These are phyloP conservation scores for Kodamaea neixiangensis DNA, from an alignment of 805 yeast species.

Conservation along the genomic window DNA sequence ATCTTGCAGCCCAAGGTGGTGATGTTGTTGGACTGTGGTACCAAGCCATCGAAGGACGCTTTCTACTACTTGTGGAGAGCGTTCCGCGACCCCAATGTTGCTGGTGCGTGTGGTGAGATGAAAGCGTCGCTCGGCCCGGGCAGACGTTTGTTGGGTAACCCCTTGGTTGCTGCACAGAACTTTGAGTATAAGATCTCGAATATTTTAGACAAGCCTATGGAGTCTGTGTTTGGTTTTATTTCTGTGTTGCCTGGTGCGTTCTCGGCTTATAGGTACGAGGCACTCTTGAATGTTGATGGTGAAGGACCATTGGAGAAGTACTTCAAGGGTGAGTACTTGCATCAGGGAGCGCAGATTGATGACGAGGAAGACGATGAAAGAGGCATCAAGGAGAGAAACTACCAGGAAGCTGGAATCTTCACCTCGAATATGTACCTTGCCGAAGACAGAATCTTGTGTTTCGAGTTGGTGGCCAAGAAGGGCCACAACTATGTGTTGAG, in stretches of 20 bases:
- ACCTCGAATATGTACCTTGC: slow-evolving; percentile 96
- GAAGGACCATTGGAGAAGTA: slow-evolving; percentile 85
- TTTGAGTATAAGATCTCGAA: slow-evolving; percentile 96
- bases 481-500: slow-evolving; percentile 85
- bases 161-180: slow-evolving; percentile 93
- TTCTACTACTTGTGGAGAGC: slow-evolving; percentile 89
- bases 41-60: slow-evolving; percentile 83
- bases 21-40: slow-evolving; percentile 89
- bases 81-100: slow-evolving; percentile 78
- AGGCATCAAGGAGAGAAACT: slow-evolving; percentile 39
- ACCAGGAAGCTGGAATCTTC: slow-evolving; percentile 66
- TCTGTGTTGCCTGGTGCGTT: slow-evolving; percentile 96
- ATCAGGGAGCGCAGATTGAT: slow-evolving; percentile 52
- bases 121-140: slow-evolving; percentile 75
- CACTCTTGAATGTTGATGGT: slow-evolving; percentile 71
- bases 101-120: slow-evolving; percentile 98
- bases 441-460: slow-evolving; percentile 93
- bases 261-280: slow-evolving; percentile 87
- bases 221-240: slow-evolving; percentile 90
- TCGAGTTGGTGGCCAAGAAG: slow-evolving; percentile 90
- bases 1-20: slow-evolving; percentile 80
- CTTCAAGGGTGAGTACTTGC: slow-evolving; percentile 87
- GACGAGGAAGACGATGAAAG: slow-evolving; percentile 40
- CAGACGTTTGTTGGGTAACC: slow-evolving; percentile 59
- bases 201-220: slow-evolving; percentile 93